Evolutionary conservation across 768 basidiomycete genomes (phyloP), one percentile per base, ranked within the genome.

Genomic region (Suillus paluster): DNA sequence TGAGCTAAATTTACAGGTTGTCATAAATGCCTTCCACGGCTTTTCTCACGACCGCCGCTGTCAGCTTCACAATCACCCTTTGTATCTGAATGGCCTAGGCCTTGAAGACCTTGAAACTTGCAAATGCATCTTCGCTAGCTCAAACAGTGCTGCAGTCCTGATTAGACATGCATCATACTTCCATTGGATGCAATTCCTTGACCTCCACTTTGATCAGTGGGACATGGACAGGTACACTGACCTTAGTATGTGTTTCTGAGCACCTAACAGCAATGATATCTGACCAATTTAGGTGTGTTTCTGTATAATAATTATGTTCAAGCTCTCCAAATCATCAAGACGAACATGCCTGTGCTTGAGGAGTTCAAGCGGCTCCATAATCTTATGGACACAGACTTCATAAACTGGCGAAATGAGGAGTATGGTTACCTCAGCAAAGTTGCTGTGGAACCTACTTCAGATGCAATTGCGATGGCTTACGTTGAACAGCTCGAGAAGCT

Each of bases 51-150:
- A 69, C 33, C 46, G 61, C 9, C 15, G 36, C 1, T 64, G 69
- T 59, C 65, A 73, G 52, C 63, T 71, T 42, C 17, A 58, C 34
- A 49, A 61, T 17, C 64, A 70, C 33, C 48, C 57, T 17, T 55
- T 64, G 19, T 60, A 70, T 56, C n/a, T 64, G 27, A 5, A 50
- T 7, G 61, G 66, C 8, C 38, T 60, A 11, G 67, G 67, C 5
- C 52, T 66, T 25, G 64, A 72, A 30, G 63, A 64, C 45, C 46
- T 70, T 19, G 68, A 72, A 45, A 63, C 61, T 11, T 65, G 61
- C 42, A 67, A 66, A 52, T 49, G 53, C 44, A 58, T 65, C 42
- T 71, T 71, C 30, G 58, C 59, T 6, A 57, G 42, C 11, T 63
- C 50, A 8, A 59, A 69, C 33, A 58, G 45, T 19, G 25, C 60